Percentiles rank a stretch among this genome's conserved stretches.
These are phyloP conservation scores for Cylindrotheca closterium DNA, from an alignment of 108 stramenopile genomes.

Conservation along the genomic window DNA sequence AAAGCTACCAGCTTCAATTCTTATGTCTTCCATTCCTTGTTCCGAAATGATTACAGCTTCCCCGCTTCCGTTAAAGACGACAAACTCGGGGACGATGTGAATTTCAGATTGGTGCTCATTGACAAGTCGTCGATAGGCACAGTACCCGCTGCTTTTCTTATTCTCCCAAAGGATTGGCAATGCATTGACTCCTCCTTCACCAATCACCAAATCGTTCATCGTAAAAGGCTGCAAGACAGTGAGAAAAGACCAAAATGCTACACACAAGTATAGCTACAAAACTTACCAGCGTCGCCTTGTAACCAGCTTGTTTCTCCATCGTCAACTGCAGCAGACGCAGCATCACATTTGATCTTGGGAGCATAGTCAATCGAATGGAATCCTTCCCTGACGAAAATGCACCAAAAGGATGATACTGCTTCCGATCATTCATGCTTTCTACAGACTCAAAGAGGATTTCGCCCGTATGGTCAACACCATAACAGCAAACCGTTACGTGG, in stretches of 20 bases:
- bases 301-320: constrained; percentile 72
- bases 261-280: too few relatives aligned
- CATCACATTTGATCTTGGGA: constrained; percentile 48
- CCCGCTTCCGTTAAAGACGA: constrained; percentile 76
- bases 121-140: constrained; percentile 72
- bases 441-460: constrained; percentile 72
- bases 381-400: constrained; percentile 61
- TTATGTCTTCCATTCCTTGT: constrained; percentile 16
- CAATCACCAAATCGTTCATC: constrained; percentile 66
- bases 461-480: constrained; percentile 84
- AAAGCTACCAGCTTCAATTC: constrained; percentile 29
- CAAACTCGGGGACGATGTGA: constrained; percentile 81
- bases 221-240: too few relatives aligned
- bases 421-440: too few relatives aligned
- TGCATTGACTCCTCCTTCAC: constrained; percentile 71
- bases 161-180: constrained; percentile 73
- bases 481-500: constrained; percentile 64
- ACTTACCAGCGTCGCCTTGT: constrained; percentile 46
- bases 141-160: constrained; percentile 55
- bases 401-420: constrained; percentile 68
- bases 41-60: constrained; percentile 37
- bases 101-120: constrained; percentile 66
- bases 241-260: too few relatives aligned
- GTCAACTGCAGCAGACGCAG: constrained; percentile 68
- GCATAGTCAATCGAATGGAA: constrained; percentile 55